Evolutionary conservation across 345 rosid genomes (phyloP), one percentile per base, ranked within the genome.

Genomic region (Cardiospermum halicacabum): DNA sequence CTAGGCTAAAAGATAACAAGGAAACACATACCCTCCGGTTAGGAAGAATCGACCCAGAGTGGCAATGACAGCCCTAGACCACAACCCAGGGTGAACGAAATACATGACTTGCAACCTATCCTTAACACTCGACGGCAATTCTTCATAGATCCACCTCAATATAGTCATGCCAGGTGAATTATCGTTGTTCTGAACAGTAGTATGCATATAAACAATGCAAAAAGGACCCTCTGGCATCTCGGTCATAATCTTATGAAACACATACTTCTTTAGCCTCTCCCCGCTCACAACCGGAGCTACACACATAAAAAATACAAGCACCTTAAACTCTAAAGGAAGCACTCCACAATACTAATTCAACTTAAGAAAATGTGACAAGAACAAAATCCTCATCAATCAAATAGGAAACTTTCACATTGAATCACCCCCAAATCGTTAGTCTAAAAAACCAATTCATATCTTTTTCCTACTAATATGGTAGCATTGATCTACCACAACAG

Each of bases 101-200:
- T 93, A 90, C 45, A 90, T 72, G 56, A 78, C 64, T 70, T 81
- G 96, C 69, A 93, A 91, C 73, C 97, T 88, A 32, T 85, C 85
- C 81, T 93, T 93, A 73, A 72, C 63, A n/a, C 67, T 80, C 0
- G 79, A 58, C 22, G 97, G 89, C 72, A 90, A 91, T 37, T 88
- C 94, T 78, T 90, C 97, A 47, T 93, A 93, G 60, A 93, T 93
- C 96, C 94, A 90, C 79, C 98, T 84, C 81, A 93, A 77, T 67
- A 90, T 85, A 43, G 89, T 85, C 12, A 88, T 27, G 11, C 97
- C 98, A 1, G 96, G 98, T 11, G 79, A 86, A 58, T 90, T 93
- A 0, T 93, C 97, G 48, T 88, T 96, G 67, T 82, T 93, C 60
- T 90, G 97, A 64, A 86, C 97, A 3, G 83, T 84, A 56, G 81